Evolutionary conservation across 2,329 filamentous ascomycete species (phyloP).

Genomic region (Claviceps fusiformis): DNA sequence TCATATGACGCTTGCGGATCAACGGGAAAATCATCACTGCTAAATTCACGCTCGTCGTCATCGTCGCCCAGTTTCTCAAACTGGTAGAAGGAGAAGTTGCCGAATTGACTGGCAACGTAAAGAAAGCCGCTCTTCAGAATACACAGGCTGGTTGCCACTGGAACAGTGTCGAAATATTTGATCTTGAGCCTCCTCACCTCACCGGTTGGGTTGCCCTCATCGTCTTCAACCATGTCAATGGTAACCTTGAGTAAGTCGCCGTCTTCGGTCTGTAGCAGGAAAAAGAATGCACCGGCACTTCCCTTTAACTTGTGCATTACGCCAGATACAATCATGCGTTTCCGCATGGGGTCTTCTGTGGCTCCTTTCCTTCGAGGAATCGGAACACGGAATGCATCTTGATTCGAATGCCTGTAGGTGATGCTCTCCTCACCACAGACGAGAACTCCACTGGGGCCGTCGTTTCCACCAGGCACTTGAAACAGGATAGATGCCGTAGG

Average conservation of each 20-base stretch:
- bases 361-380: slow-evolving; percentile 78
- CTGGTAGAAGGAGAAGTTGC: slow-evolving; percentile 90
- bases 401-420: slow-evolving; percentile 93
- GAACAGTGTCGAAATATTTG: slow-evolving; percentile 96
- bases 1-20: slow-evolving; percentile 60
- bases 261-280: slow-evolving; percentile 88
- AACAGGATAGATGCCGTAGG: slow-evolving; percentile 81
- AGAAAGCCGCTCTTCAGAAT: slow-evolving; percentile 94
- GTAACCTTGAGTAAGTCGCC: slow-evolving; percentile 97
- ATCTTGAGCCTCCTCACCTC: slow-evolving; percentile 77
- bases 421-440: slow-evolving; percentile 92
- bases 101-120: slow-evolving; percentile 82
- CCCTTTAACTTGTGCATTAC: slow-evolving; percentile 96
- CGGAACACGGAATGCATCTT: slow-evolving; percentile 75
- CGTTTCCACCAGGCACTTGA: slow-evolving; percentile 85
- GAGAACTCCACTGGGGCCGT: slow-evolving; percentile 87
- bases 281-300: slow-evolving; percentile 80
- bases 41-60: slow-evolving; percentile 76
- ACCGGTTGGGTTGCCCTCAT: slow-evolving; percentile 61
- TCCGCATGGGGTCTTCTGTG: slow-evolving; percentile 84
- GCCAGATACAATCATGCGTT: slow-evolving; percentile 73
- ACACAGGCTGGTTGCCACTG: slow-evolving; percentile 72
- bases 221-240: slow-evolving; percentile 77
- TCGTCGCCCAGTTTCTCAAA: slow-evolving; percentile 96
- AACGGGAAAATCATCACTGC: slow-evolving; percentile 67